Evolutionary conservation across 345 rosid genomes (phyloP).

Genomic region (Garcia nutans): DNA sequence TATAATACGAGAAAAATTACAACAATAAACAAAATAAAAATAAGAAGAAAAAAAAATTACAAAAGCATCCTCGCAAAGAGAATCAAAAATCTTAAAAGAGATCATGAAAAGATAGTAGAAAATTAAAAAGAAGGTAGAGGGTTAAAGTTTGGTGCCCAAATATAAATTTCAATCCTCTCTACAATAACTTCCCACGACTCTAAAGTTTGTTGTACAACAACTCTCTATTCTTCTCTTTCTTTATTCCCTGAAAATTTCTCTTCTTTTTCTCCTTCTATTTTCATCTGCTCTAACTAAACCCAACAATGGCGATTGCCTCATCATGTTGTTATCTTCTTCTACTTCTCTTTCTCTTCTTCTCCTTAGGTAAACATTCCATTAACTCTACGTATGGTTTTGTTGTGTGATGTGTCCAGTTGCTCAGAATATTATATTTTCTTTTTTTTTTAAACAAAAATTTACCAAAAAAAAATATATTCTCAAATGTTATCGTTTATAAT

Average conservation of each 20-base stretch:
- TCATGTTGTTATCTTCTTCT: slow-evolving; percentile 11
- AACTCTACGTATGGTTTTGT: too few relatives aligned
- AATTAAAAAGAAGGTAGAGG: not conserved
- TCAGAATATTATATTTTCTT: too few relatives aligned
- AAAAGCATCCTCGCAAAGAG: slow-evolving; percentile 16
- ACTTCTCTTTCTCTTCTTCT: slow-evolving; percentile 22
- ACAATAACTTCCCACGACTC: slow-evolving; percentile 20
- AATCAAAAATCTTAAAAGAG: not conserved
- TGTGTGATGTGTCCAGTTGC: too few relatives aligned
- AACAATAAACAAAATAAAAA: too few relatives aligned
- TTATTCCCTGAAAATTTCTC: not conserved
- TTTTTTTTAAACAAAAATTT: too few relatives aligned
- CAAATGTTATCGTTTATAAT: too few relatives aligned
- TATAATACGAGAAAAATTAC: too few relatives aligned
- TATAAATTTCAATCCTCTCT: slow-evolving; percentile 8
- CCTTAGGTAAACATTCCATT: slow-evolving; percentile 16
- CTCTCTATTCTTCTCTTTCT: slow-evolving; percentile 19
- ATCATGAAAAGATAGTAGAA: slow-evolving; percentile 34
- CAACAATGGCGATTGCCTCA: slow-evolving; percentile 20
- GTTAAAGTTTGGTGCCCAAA: not conserved
- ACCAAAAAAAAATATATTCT: too few relatives aligned
- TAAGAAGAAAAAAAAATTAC: too few relatives aligned
- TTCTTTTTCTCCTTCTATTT: not conserved
- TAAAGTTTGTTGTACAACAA: slow-evolving; percentile 7
- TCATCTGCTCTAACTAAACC: not conserved